phyloP scores from a whole-genome alignment of 148 eudicot genomes.

The Persicaria tinctoria region DNA sequence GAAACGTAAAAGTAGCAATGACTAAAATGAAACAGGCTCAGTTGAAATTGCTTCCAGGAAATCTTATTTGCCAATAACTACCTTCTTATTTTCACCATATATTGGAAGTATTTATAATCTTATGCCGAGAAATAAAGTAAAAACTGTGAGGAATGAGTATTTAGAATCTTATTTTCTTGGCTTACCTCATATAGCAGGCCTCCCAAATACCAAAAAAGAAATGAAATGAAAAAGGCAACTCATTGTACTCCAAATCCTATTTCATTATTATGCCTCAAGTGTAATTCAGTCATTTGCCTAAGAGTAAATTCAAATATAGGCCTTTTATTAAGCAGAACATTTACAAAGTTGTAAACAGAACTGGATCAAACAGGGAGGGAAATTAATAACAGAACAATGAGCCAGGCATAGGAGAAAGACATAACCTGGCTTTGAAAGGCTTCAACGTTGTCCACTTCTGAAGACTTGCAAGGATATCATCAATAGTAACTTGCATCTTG shows the following conservation, averaged over 20 bases:
- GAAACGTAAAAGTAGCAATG: not conserved
- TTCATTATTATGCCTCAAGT: not conserved
- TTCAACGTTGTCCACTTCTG: constrained; percentile 48
- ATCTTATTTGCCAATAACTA: not conserved
- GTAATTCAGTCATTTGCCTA: not conserved
- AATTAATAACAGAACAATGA: not conserved
- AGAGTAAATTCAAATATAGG: not conserved
- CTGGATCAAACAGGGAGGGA: not conserved
- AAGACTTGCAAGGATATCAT: constrained; percentile 54
- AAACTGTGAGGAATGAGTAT: not conserved
- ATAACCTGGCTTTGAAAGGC: constrained; percentile 62
- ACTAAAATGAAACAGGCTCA: constrained; percentile 3
- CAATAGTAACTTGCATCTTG: constrained; percentile 60
- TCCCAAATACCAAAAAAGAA: not conserved
- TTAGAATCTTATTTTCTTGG: not conserved
- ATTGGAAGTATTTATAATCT: not conserved
- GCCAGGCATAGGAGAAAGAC: not conserved
- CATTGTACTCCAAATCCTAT: not conserved
- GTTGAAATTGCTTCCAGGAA: not conserved
- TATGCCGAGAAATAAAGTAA: not conserved
- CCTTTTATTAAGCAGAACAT: not conserved
- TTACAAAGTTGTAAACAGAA: not conserved
- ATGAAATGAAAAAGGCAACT: not conserved
- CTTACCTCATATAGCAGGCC: not conserved
- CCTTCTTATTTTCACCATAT: no score